Base-by-base conservation (phyloP, 2,329 filamentous ascomycete genomes). In the Fonsecaea pedrosoi region DNA sequence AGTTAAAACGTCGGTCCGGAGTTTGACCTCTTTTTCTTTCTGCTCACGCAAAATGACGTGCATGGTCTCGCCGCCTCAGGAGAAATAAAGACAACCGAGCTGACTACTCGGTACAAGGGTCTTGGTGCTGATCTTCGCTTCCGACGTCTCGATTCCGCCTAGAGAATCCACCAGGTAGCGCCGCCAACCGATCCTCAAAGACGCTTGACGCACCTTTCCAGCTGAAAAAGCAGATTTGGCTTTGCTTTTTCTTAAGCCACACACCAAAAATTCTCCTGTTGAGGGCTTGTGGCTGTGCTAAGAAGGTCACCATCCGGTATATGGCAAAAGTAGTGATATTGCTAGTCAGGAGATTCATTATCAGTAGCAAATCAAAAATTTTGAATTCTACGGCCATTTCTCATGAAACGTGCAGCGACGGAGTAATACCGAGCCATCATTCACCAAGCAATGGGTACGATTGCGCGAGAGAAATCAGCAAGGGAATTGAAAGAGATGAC, bases 71-170 rank as follows among this genome's bases (percentile, higher is more conserved):
- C 18, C 5, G 25, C 8, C 21, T 50, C 45, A 50, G 18, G 18
- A 25, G 4, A 50, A 21, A 21, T 18, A 10, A 50, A 13, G 2
- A 13, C 21, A 25, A 25, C 45, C 45, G 45, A 50, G 45, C 45
- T 50, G 45, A 50, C 45, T 45, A n/a, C 30, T 32, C 30, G 30
- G 15, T 4, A 40, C 3, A 25, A 50, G 18, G 45, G 25, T 30
- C 25, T 30, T 38, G n/a, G 21, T 40, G 25, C 54, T 37, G 34
- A 35, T 56, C 54, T 35, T 37, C 30, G 54, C 32, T 56, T 56
- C 54, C 54, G 38, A 57, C 15, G n/a, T 40, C 54, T 38, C 15
- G 54, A 57, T 50, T 50, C 25, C 45, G 45, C 45, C 21, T 50
- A 50, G 21, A 13, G 18, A 25, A 50, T 50, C 45, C 45, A 50